phyloP scores from a whole-genome alignment of 306 rosid genomes.

The Quercus rubra region DNA sequence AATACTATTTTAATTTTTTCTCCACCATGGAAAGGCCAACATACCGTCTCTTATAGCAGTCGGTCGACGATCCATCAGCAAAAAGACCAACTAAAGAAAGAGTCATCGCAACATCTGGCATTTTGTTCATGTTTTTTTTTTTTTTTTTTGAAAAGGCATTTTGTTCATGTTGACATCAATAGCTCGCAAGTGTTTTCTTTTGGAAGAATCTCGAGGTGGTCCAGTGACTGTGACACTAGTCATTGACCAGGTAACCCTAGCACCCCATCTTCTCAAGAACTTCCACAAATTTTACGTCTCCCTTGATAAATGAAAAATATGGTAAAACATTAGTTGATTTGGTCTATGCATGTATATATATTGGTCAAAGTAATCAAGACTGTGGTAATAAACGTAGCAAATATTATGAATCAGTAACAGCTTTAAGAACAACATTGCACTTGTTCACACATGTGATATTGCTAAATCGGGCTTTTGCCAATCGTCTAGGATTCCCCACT shows the following conservation, averaged over 20 bases:
- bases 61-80: slow-evolving; percentile 51
- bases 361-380: neutral
- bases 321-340: slow-evolving; percentile 5
- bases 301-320: slow-evolving; percentile 40
- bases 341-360: neutral
- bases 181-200: slow-evolving; percentile 56
- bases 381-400: no score
- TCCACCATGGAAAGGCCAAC: slow-evolving; percentile 11
- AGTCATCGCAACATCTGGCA: slow-evolving; percentile 99
- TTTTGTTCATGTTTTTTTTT: slow-evolving; percentile 79
- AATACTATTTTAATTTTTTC: neutral
- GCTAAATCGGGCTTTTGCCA: no score
- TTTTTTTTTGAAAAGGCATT: slow-evolving; percentile 49
- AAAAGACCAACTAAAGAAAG: slow-evolving; percentile 93
- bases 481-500: no score
- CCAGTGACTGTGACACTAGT: slow-evolving; percentile 85
- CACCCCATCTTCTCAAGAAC: slow-evolving; percentile 98
- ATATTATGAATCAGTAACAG: no score
- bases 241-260: slow-evolving; percentile 85
- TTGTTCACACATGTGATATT: no score
- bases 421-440: no score
- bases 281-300: slow-evolving; percentile 92
- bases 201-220: slow-evolving; percentile 57
- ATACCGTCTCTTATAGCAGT: no score
- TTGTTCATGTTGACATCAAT: slow-evolving; percentile 97